phyloP scores from a whole-genome alignment of 2,329 filamentous ascomycete species.

The Calonectria hongkongensis region DNA sequence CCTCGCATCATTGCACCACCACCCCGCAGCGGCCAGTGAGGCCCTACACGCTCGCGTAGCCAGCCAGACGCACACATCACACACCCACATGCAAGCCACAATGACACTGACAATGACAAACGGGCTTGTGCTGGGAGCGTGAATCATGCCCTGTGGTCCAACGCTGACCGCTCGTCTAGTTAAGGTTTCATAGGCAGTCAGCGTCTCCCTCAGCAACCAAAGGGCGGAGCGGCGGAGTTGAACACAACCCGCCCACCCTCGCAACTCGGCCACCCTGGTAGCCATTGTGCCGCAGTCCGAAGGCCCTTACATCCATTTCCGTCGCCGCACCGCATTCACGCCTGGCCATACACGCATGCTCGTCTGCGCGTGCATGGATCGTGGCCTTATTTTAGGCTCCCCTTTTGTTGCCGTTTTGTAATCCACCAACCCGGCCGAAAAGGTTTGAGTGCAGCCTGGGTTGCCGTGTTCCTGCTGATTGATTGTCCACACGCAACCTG shows the following conservation, averaged over 20 bases:
- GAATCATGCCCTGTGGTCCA: constrained; percentile 26
- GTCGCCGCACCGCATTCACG: constrained; percentile 26
- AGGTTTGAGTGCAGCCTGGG: constrained; percentile 20
- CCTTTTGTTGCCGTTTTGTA: constrained; percentile 23
- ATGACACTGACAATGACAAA: constrained; percentile 28
- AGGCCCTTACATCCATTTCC: not conserved
- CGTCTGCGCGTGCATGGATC: constrained; percentile 2
- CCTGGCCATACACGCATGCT: not conserved
- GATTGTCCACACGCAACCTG: not conserved
- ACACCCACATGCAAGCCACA: constrained; percentile 24
- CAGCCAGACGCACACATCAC: not conserved
- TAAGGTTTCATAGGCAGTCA: constrained; percentile 36
- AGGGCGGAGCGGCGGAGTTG: constrained; percentile 38
- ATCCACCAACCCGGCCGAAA: constrained; percentile 31
- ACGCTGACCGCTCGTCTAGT: constrained; percentile 41
- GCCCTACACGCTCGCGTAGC: constrained; percentile 5
- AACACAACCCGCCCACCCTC: constrained; percentile 15
- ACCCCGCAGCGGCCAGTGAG: constrained; percentile 2
- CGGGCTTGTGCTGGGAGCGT: constrained; percentile 7
- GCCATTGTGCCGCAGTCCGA: constrained; percentile 22
- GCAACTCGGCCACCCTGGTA: constrained; percentile 10
- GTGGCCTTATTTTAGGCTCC: constrained; percentile 29
- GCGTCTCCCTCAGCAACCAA: constrained; percentile 32
- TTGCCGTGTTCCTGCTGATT: constrained; percentile 23
- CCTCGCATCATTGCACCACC: not conserved